These are phyloP conservation scores for Mortierella sp. DNA, from an alignment of 371 early-diverging fungal genomes.

Conservation along the genomic window DNA sequence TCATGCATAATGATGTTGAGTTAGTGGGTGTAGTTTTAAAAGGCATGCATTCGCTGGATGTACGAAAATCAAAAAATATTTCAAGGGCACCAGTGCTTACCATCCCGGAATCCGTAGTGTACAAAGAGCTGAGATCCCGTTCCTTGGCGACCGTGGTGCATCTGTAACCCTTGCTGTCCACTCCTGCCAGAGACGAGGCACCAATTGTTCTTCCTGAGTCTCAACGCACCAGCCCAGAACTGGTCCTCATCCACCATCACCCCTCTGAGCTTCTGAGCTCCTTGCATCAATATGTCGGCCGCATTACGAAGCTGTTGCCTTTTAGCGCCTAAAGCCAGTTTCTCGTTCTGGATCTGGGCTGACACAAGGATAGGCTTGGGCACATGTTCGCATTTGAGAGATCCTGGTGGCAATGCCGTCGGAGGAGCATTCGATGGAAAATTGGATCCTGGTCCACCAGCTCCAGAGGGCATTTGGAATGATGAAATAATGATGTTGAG, in stretches of 20 bases:
- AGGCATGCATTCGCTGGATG: background rate
- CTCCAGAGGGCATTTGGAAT: slow-evolving; percentile 56
- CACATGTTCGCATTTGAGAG: slow-evolving; percentile 70
- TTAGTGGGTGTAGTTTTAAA: background rate
- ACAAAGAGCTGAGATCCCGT: slow-evolving; percentile 59
- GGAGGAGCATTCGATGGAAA: slow-evolving; percentile 12
- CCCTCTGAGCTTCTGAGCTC: slow-evolving; percentile 63
- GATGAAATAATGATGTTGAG: slow-evolving; percentile 75
- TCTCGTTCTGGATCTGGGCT: slow-evolving; percentile 68
- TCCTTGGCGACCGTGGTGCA: slow-evolving; percentile 19
- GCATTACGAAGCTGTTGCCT: slow-evolving; percentile 76
- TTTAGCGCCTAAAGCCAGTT: slow-evolving; percentile 78
- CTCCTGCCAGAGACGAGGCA: slow-evolving; percentile 67
- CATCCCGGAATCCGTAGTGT: slow-evolving; percentile 73
- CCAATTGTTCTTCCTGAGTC: slow-evolving; percentile 76
- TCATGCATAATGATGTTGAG: background rate
- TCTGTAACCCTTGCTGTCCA: slow-evolving; percentile 6
- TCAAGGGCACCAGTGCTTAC: slow-evolving; percentile 38
- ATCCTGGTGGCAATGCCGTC: slow-evolving; percentile 63
- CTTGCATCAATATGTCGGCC: slow-evolving; percentile 67
- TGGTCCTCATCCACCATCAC: slow-evolving; percentile 71
- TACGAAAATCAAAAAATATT: background rate
- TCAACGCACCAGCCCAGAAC: slow-evolving; percentile 80
- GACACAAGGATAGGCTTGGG: slow-evolving; percentile 63
- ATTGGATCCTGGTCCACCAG: slow-evolving; percentile 35